Conservation (phyloP, 73 alveolate species). For the Paramecium caudatum region DNA sequence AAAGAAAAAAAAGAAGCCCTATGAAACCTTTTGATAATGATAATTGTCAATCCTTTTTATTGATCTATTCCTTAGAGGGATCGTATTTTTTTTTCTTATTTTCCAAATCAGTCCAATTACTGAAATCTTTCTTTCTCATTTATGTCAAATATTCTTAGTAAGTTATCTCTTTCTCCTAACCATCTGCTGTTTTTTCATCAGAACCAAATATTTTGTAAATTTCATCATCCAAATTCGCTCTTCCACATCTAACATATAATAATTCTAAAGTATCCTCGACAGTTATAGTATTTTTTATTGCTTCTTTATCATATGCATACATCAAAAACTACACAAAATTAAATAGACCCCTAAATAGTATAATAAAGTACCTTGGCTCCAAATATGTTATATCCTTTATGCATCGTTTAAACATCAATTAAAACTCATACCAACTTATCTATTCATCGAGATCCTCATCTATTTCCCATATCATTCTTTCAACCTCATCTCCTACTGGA, state of each 20-base stretch:
- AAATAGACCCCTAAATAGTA: slow-evolving; percentile 73
- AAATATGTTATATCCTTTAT: slow-evolving; percentile 81
- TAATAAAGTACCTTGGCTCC: slow-evolving; percentile 78
- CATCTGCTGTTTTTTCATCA: slow-evolving; percentile 76
- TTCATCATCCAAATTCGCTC: slow-evolving; percentile 71
- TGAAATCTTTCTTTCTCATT: slow-evolving; percentile 63
- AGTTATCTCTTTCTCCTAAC: slow-evolving; percentile 70
- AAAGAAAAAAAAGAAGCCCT: too few relatives aligned
- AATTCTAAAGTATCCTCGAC: slow-evolving; percentile 88
- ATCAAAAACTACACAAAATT: slow-evolving; percentile 82
- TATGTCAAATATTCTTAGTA: slow-evolving; percentile 59
- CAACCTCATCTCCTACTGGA: slow-evolving; percentile 80
- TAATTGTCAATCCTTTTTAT: slow-evolving; percentile 29
- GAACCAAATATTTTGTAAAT: slow-evolving; percentile 73
- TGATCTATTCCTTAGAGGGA: slow-evolving; percentile 48
- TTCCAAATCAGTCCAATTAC: slow-evolving; percentile 67
- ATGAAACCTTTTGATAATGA: too few relatives aligned
- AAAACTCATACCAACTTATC: slow-evolving; percentile 82
- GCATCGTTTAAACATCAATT: slow-evolving; percentile 87
- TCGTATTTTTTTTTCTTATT: slow-evolving; percentile 68
- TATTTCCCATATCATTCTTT: slow-evolving; percentile 88
- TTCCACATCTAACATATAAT: slow-evolving; percentile 81
- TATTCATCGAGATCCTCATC: slow-evolving; percentile 84
- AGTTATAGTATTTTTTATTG: slow-evolving; percentile 81
- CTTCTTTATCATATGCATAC: slow-evolving; percentile 76